Conservation (phyloP, 164 flowering plant genomes). For the Paratinospora sagittata region DNA sequence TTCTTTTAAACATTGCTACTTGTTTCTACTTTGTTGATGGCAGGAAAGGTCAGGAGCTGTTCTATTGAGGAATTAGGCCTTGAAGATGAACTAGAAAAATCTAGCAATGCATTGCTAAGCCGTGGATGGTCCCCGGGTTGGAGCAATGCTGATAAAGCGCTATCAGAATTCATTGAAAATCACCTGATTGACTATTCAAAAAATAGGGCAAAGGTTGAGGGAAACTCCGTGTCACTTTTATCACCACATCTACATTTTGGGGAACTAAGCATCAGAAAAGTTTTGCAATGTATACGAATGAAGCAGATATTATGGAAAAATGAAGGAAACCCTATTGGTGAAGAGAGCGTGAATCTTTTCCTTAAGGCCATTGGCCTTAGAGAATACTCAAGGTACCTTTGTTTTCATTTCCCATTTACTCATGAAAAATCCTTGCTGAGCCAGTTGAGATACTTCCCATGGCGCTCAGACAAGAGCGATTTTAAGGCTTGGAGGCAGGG, state of each 20-base stretch:
- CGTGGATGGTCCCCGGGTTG: constrained; percentile 95
- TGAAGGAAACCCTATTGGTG: constrained; percentile 46
- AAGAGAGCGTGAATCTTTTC: constrained; percentile 54
- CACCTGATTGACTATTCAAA: constrained; percentile 56
- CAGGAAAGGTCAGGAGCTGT: constrained; percentile 45
- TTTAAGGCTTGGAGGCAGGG: constrained; percentile 96
- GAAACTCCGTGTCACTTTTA: constrained; percentile 60
- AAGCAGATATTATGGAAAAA: constrained; percentile 63
- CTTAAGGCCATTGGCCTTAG: constrained; percentile 75
- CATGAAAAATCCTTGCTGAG: constrained; percentile 68
- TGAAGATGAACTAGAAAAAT: constrained; percentile 75
- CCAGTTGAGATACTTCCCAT: constrained; percentile 66
- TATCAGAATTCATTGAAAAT: constrained; percentile 50
- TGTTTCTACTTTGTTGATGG: constrained; percentile 12
- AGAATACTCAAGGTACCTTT: constrained; percentile 87
- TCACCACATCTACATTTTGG: constrained; percentile 93
- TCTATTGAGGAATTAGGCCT: constrained; percentile 76
- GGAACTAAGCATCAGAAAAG: constrained; percentile 69
- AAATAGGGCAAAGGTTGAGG: constrained; percentile 48
- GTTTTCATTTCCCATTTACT: constrained; percentile 88
- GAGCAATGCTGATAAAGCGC: constrained; percentile 69
- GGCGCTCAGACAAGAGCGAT: constrained; percentile 40
- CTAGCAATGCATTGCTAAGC: constrained; percentile 79
- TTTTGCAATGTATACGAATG: constrained; percentile 53
- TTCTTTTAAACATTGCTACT: not conserved